Evolutionary conservation across 139 green algal genomes (phyloP).

Genomic region (Micractinium sp.): DNA sequence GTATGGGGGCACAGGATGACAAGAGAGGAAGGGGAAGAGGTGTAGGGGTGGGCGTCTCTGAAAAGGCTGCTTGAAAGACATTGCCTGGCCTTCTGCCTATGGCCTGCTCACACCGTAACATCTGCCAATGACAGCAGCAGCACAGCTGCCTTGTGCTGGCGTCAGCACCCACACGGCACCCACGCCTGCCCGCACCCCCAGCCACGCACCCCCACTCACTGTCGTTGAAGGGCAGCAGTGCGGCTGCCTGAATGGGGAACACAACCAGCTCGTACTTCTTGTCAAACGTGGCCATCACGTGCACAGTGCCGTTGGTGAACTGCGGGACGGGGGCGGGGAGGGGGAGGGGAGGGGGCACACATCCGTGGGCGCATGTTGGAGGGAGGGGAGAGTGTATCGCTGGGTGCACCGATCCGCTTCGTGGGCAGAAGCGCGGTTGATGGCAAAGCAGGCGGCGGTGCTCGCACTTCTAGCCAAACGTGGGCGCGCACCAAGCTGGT

Average conservation of each 20-base stretch:
- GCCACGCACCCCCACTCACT: constrained; percentile 33
- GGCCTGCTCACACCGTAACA: too few species aligned
- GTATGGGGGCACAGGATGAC: too few species aligned
- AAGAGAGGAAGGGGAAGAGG: too few species aligned
- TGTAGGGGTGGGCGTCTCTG: too few species aligned
- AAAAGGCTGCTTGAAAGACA: too few species aligned
- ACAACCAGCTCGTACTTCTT: constrained; percentile 91
- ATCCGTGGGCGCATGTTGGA: background rate
- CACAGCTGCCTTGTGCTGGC: background rate
- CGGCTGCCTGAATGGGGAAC: constrained; percentile 84
- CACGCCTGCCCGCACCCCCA: background rate
- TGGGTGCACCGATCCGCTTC: too few species aligned
- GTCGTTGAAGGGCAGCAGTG: constrained; percentile 94
- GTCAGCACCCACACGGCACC: background rate
- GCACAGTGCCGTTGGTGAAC: constrained; percentile 86
- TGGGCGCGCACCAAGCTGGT: too few species aligned
- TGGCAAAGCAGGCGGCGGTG: too few species aligned
- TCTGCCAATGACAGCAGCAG: too few species aligned
- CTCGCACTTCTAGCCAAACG: too few species aligned
- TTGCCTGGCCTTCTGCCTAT: too few species aligned
- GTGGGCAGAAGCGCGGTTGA: too few species aligned
- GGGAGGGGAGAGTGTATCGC: background rate
- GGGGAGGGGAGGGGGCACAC: background rate
- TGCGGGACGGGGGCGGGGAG: constrained; percentile 20
- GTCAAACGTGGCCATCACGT: constrained; percentile 88